Evolutionary conservation across 1,139 yeast genomes (phyloP), one percentile per base, ranked within the genome.

Genomic region (Lodderomyces margitis): DNA sequence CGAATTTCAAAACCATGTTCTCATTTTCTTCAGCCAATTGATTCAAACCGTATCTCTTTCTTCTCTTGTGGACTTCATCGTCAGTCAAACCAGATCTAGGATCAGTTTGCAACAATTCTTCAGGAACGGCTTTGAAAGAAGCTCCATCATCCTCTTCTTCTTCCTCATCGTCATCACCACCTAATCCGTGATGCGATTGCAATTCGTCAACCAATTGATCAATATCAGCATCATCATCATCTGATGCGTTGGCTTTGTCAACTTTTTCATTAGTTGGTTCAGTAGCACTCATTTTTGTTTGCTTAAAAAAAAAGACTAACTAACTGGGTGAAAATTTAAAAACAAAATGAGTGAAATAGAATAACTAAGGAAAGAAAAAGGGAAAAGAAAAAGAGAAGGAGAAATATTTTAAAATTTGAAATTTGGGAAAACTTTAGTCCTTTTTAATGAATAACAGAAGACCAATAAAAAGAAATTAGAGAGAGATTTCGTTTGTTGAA

Each of bases 11-110:
- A 47, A 88, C 60, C 70, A 87, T 54, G 73, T 86, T 87, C 73
- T 87, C 96, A 60, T 80, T 73, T 66, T 89, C 96, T 72, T 91
- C 97, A 54, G 91, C 84, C 95, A 91, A 87, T 74, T 87, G 92
- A 72, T 91, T 91, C 57, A 81, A 70, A 76, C 97, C 98, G 63
- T 73, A 91, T 80, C 85, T 87, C 87, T 87, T 89, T 74, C 95
- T 81, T 80, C 97, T 84, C 68, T 78, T 83, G 59, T 68, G 51
- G 49, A 87, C 96, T 64, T 91, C 96, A 41, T 86, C 95, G 48
- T 80, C 69, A 48, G 86, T 68, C 59, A 91, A 79, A 79, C 98
- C 97, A 56, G 66, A 64, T 42, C 83, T 62, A 41, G 92, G 91
- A 72, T 87, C 92, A 48, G 98, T 91, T 67, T 87, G 87, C 59